Evolutionary conservation across 2,329 filamentous ascomycete species (phyloP).

Genomic region (Lachnum nothofagi): DNA sequence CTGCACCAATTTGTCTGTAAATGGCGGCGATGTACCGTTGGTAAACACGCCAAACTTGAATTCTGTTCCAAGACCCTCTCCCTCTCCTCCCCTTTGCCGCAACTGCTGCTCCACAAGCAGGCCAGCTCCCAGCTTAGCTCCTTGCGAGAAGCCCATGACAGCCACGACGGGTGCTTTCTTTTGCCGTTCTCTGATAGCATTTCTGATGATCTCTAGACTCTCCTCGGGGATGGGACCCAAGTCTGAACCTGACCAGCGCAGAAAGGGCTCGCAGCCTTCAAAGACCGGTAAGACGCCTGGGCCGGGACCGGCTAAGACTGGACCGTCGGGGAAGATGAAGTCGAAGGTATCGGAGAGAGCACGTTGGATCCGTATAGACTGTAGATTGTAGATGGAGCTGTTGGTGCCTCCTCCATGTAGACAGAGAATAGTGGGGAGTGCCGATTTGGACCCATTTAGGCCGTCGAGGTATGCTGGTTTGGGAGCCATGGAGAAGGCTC

Average conservation of each 20-base stretch:
- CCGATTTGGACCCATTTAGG: background rate
- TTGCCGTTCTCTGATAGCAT: constrained; percentile 1
- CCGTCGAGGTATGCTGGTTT: background rate
- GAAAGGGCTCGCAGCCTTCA: constrained; percentile 15
- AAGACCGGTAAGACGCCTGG: constrained; percentile 18
- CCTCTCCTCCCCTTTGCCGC: background rate
- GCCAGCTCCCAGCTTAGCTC: constrained; percentile 56
- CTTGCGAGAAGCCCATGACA: constrained; percentile 62
- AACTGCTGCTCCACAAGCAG: constrained; percentile 57
- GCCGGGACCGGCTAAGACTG: constrained; percentile 9
- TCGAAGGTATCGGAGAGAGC: constrained; percentile 9
- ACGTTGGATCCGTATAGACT: constrained; percentile 13
- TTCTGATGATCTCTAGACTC: background rate
- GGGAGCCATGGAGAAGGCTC: background rate
- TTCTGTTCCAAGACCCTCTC: constrained; percentile 1
- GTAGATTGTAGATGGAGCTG: constrained; percentile 14
- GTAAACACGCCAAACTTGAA: constrained; percentile 22
- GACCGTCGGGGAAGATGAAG: constrained; percentile 18
- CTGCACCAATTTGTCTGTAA: constrained; percentile 12
- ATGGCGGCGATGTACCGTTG: constrained; percentile 17
- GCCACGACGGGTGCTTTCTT: constrained; percentile 41
- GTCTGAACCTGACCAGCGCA: constrained; percentile 11
- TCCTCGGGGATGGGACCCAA: constrained; percentile 3
- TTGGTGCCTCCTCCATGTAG: constrained; percentile 15
- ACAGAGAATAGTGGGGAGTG: constrained; percentile 14